A percentile compares a stretch with the other conserved stretches of the same genome.
phyloP scores from a whole-genome alignment of 2,329 filamentous ascomycete genomes.

The Pleoardoris graminearum region DNA sequence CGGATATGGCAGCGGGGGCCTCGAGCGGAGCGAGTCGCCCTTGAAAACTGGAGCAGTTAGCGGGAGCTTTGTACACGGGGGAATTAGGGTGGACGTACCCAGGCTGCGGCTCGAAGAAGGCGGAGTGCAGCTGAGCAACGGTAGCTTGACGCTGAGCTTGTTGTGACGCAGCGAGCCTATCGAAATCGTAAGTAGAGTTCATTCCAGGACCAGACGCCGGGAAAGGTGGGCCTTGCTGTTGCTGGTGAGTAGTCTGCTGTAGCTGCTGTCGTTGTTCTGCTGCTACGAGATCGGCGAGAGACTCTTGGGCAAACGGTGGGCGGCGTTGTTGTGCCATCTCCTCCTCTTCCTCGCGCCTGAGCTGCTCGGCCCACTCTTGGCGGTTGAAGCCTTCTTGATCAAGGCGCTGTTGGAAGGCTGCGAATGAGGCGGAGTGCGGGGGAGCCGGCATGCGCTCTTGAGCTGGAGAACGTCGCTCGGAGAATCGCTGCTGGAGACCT shows the following conservation, averaged over 20 bases:
- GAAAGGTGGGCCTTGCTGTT: background rate
- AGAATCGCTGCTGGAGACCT: background rate
- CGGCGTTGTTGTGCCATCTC: background rate
- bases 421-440: background rate
- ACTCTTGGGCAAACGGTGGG: background rate
- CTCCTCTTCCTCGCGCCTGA: background rate
- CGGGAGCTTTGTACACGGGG: background rate
- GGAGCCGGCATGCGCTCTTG: background rate
- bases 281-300: background rate
- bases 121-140: background rate
- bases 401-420: background rate
- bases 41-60: background rate
- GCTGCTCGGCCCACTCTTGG: background rate
- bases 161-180: background rate
- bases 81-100: background rate
- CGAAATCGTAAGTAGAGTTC: background rate
- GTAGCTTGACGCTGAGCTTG: constrained; percentile 2
- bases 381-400: background rate
- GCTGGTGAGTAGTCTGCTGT: background rate
- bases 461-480: background rate
- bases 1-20: background rate
- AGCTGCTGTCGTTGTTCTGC: background rate
- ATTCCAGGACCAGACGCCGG: background rate
- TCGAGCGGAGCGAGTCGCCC: background rate
- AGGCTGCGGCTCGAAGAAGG: background rate